Percentiles rank a stretch among this genome's conserved stretches.
Evolutionary conservation across 164 flowering plant species (phyloP).

Genomic region (Vitis rupestris): DNA sequence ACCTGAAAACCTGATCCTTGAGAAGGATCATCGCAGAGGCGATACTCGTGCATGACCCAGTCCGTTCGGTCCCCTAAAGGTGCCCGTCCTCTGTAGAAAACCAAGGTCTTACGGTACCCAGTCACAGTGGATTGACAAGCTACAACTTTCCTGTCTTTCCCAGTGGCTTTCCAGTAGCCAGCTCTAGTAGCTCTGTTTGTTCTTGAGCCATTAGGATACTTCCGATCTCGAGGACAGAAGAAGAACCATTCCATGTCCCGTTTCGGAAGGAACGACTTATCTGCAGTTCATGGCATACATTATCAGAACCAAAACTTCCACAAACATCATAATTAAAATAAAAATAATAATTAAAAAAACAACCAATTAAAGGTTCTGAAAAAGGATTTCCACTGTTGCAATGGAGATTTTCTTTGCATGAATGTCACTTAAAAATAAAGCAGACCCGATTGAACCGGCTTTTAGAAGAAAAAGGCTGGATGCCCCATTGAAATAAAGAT

Average conservation of each 20-base stretch:
- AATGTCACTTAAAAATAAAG: constrained; percentile 6
- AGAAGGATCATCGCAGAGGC: constrained; percentile 63
- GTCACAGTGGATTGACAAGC: constrained; percentile 45
- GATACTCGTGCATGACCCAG: constrained; percentile 97
- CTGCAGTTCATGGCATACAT: constrained; percentile 34
- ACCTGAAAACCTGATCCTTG: constrained; percentile 58
- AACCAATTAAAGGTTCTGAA: background rate
- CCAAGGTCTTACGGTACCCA: constrained; percentile 82
- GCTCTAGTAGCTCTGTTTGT: constrained; percentile 89
- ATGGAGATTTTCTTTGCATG: background rate
- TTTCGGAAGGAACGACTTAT: constrained; percentile 81
- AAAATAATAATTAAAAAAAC: too few relatives aligned
- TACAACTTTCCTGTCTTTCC: constrained; percentile 76
- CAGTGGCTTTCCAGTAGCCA: constrained; percentile 99
- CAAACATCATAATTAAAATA: background rate
- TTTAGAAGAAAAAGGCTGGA: constrained; percentile 19
- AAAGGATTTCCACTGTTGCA: background rate
- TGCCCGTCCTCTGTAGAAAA: constrained; percentile 85
- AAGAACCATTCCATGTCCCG: constrained; percentile 96
- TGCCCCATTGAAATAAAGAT: constrained; percentile 24
- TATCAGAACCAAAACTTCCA: background rate
- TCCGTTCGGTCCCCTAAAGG: constrained; percentile 83
- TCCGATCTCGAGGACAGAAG: constrained; percentile 84
- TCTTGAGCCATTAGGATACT: constrained; percentile 88
- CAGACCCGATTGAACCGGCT: constrained; percentile 15